Conservation (phyloP, 164 flowering plant genomes). For the Nymphaea colorata region DNA sequence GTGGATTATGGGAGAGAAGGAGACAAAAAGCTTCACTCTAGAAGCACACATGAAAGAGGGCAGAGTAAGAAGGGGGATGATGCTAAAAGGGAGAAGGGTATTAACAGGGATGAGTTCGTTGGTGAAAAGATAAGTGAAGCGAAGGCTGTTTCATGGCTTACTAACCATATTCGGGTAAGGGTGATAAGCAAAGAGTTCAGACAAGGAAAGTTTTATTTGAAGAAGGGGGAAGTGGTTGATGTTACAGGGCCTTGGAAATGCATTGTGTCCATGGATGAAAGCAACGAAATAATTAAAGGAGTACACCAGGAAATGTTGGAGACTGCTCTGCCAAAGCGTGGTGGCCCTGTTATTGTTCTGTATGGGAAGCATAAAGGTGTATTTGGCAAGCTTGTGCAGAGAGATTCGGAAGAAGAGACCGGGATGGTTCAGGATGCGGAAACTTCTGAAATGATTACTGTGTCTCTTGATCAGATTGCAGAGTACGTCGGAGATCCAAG, state of each 20-base stretch:
- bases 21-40: not conserved
- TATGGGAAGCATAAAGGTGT: constrained; percentile 72
- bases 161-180: constrained; percentile 65
- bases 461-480: constrained; percentile 69
- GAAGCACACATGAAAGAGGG: not conserved
- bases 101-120: constrained; percentile 3
- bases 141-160: constrained; percentile 38
- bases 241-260: constrained; percentile 58
- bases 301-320: constrained; percentile 62
- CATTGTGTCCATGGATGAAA: constrained; percentile 69
- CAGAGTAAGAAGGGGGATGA: constrained; percentile 9
- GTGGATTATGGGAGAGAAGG: constrained; percentile 4
- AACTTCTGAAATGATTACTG: constrained; percentile 46
- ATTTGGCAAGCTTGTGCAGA: constrained; percentile 56
- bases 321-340: constrained; percentile 69
- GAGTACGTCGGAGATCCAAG: constrained; percentile 81
- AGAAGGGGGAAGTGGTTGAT: constrained; percentile 74
- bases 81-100: constrained; percentile 10
- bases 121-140: not conserved
- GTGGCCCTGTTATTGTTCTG: constrained; percentile 60
- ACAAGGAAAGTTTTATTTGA: constrained; percentile 68
- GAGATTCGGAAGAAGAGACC: constrained; percentile 49
- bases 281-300: constrained; percentile 57
- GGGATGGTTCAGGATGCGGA: constrained; percentile 74
- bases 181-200: constrained; percentile 53